A percentile compares a stretch with the other conserved stretches of the same genome.
Evolutionary conservation across 1,284 basidiomycete species (phyloP).

Genomic region (Testicularia cyperi): DNA sequence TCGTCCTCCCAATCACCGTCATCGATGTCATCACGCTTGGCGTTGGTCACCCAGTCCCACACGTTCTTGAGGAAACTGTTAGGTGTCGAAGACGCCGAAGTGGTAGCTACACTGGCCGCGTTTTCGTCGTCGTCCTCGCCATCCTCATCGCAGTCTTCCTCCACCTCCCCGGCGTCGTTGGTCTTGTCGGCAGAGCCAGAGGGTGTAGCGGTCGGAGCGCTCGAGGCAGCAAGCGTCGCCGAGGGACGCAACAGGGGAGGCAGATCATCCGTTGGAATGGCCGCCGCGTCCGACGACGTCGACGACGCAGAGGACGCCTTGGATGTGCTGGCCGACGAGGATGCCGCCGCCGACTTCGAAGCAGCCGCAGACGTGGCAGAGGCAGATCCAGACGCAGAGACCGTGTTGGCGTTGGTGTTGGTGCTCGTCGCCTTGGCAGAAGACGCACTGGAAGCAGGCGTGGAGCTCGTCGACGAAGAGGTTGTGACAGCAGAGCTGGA

Average conservation of each 20-base stretch:
- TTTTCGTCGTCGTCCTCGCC: constrained; percentile 4
- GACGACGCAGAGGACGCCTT: neutral
- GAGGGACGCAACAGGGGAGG: constrained; percentile 17
- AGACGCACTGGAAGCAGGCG: neutral
- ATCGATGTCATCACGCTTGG: constrained; percentile 7
- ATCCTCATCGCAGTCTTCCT: constrained; percentile 14
- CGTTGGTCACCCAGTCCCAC: constrained; percentile 27
- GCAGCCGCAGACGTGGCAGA: constrained; percentile 3
- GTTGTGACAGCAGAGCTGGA: neutral
- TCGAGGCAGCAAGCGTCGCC: neutral
- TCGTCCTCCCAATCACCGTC: constrained; percentile 10
- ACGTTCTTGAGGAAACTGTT: constrained; percentile 8
- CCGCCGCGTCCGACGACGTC: constrained; percentile 9
- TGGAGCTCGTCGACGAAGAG: neutral
- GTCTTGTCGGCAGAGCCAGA: neutral
- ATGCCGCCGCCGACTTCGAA: neutral
- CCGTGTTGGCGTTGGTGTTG: neutral
- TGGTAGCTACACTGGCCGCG: neutral
- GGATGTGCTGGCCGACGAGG: neutral
- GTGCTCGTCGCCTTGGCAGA: constrained; percentile 6
- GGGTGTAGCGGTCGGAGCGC: neutral
- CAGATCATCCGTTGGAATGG: constrained; percentile 10
- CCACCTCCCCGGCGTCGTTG: no score
- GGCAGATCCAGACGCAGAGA: neutral
- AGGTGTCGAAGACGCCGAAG: neutral